These are phyloP conservation scores for Hypoxylon lienhwacheense DNA, from an alignment of 495 filamentous ascomycete genomes.

Conservation along the genomic window DNA sequence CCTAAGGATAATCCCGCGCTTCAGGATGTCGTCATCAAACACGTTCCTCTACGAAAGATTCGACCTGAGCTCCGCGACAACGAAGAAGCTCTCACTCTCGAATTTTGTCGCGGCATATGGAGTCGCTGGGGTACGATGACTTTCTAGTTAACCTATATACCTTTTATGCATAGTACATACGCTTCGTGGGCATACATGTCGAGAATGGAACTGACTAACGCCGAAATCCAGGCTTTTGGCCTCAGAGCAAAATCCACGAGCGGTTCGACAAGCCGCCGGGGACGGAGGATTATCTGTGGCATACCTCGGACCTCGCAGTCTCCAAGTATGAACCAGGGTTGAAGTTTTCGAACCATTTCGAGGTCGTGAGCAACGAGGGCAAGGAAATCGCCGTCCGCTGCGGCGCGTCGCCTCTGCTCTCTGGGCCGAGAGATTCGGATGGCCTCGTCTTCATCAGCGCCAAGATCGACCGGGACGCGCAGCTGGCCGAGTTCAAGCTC, in stretches of 20 bases:
- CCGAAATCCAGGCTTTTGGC: slow-evolving; percentile 56
- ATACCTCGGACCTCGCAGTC: slow-evolving; percentile 52
- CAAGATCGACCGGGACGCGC: slow-evolving; percentile 59
- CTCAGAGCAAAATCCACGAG: slow-evolving; percentile 63
- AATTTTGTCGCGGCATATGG: slow-evolving; percentile 69
- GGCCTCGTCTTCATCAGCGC: slow-evolving; percentile 72
- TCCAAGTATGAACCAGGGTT: slow-evolving; percentile 64
- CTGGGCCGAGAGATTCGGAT: slow-evolving; percentile 61
- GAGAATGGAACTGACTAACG: slow-evolving; percentile 7
- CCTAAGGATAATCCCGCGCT: slow-evolving; percentile 61
- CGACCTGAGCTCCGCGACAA: slow-evolving; percentile 64
- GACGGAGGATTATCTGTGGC: slow-evolving; percentile 68
- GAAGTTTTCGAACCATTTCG: slow-evolving; percentile 73
- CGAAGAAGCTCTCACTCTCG: slow-evolving; percentile 60
- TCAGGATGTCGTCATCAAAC: slow-evolving; percentile 64
- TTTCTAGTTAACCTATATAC: background rate
- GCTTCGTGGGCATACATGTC: too few relatives aligned
- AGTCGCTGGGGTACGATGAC: slow-evolving; percentile 59
- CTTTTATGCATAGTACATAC: background rate
- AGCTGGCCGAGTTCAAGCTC: slow-evolving; percentile 64
- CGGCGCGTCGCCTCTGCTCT: slow-evolving; percentile 64
- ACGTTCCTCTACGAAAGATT: slow-evolving; percentile 63
- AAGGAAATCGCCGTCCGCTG: slow-evolving; percentile 65
- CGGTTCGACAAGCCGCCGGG: slow-evolving; percentile 63
- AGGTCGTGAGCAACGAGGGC: slow-evolving; percentile 67